Conservation (phyloP, 2,329 filamentous ascomycete genomes). For the Pyrenophora teres region DNA sequence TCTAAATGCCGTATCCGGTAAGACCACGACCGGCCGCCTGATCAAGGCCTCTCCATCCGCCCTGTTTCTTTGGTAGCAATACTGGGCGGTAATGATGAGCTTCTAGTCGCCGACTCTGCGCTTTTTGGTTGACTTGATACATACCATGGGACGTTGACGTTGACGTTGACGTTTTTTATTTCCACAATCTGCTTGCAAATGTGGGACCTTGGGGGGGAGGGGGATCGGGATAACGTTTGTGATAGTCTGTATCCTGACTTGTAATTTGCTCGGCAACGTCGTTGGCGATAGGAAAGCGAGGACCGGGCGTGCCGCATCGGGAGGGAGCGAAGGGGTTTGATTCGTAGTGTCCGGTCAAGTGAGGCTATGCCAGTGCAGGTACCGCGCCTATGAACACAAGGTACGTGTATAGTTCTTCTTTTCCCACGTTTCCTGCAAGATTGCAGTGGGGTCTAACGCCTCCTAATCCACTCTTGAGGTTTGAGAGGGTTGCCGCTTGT, state of each 20-base stretch:
- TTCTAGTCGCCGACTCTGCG: slow-evolving; percentile 14
- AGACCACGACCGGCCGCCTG: slow-evolving; percentile 8
- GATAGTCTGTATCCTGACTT: not conserved
- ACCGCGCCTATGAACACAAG: slow-evolving; percentile 5
- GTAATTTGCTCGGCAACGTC: slow-evolving; percentile 3
- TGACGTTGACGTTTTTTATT: not conserved
- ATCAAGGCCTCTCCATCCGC: slow-evolving; percentile 3
- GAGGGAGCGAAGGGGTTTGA: slow-evolving; percentile 1
- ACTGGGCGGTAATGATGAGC: not conserved
- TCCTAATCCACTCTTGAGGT: no score
- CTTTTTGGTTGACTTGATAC: not conserved
- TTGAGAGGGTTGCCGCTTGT: no score
- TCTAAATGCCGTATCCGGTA: slow-evolving; percentile 10
- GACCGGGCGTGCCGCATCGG: slow-evolving; percentile 7
- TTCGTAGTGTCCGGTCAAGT: slow-evolving; percentile 2
- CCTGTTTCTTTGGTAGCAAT: slow-evolving; percentile 1
- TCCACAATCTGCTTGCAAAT: not conserved
- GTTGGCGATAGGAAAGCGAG: slow-evolving; percentile 2
- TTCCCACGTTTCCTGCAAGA: not conserved
- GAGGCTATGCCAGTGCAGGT: not conserved
- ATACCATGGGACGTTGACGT: slow-evolving; percentile 3
- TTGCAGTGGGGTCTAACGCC: not conserved
- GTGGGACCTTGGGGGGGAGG: not conserved
- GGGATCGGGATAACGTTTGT: not conserved
- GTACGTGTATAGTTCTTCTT: slow-evolving; percentile 4